phyloP scores from a whole-genome alignment of 352 stramenopile species.

The Hyaloperonospora arabidopsidis region DNA sequence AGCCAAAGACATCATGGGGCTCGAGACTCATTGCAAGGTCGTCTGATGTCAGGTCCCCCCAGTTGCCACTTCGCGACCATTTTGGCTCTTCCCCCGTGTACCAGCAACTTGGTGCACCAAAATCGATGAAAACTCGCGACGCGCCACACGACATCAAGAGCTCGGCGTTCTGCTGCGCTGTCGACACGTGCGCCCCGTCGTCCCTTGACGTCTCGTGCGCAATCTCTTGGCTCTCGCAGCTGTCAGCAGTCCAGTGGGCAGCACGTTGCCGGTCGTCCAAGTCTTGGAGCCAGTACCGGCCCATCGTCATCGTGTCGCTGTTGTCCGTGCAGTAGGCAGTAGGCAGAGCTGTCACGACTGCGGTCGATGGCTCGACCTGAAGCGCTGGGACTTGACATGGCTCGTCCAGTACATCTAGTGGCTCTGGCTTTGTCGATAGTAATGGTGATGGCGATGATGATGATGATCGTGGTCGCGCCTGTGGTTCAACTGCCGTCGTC shows the following conservation, averaged over 20 bases:
- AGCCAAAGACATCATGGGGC: constrained; percentile 13
- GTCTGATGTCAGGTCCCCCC: constrained; percentile 27
- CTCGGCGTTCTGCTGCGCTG: constrained; percentile 15
- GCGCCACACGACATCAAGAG: constrained; percentile 20
- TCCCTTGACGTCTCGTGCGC: constrained; percentile 12
- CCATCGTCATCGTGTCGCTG: constrained; percentile 1
- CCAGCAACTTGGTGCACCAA: constrained; percentile 45
- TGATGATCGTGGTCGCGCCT: background rate
- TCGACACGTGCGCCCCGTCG: constrained; percentile 14
- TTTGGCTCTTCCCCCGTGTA: constrained; percentile 27
- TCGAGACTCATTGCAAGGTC: constrained; percentile 31
- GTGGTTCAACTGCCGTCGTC: background rate
- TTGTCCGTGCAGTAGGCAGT: constrained; percentile 12
- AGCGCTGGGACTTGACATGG: constrained; percentile 3
- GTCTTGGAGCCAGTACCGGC: constrained; percentile 16
- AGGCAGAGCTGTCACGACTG: constrained; percentile 2
- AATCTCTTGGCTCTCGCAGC: constrained; percentile 10
- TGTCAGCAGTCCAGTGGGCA: constrained; percentile 10
- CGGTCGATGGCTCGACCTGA: background rate
- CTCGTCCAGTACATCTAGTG: constrained; percentile 8
- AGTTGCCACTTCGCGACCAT: constrained; percentile 22
- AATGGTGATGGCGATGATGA: no score
- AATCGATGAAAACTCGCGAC: constrained; percentile 38
- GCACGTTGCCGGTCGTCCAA: constrained; percentile 2
- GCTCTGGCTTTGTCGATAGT: constrained; percentile 2